Evolutionary conservation across 208 protist genomes (phyloP).

Genomic region (Trypanosomatidae sp.): DNA sequence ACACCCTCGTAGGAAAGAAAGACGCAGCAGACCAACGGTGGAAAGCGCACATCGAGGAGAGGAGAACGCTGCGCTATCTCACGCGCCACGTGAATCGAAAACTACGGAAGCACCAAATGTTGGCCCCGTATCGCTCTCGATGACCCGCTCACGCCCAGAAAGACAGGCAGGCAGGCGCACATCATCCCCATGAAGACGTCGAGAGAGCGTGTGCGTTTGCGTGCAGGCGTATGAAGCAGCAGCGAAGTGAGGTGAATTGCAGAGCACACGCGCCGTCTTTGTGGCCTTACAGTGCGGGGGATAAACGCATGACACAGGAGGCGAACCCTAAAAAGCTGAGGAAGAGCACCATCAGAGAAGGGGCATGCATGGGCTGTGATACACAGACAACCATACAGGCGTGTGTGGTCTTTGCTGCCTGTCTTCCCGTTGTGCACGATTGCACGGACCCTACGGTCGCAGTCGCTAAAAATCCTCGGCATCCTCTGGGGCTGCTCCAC

Average conservation of each 20-base stretch:
- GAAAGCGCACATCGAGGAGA: too few species aligned
- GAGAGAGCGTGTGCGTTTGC: not conserved
- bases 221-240: too few species aligned
- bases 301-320: too few species aligned
- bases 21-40: not conserved
- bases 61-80: not conserved
- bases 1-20: not conserved
- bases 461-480: conserved; percentile 39
- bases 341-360: too few species aligned
- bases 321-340: too few species aligned
- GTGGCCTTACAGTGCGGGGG: too few species aligned
- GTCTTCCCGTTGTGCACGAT: not conserved
- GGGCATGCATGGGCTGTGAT: too few species aligned
- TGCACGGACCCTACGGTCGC: not conserved
- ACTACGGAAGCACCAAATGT: not conserved
- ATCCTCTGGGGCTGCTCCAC: conserved; percentile 33
- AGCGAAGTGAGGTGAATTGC: too few species aligned
- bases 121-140: not conserved
- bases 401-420: not conserved
- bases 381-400: not conserved
- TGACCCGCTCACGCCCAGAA: not conserved
- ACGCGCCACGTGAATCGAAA: not conserved
- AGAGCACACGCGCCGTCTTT: too few species aligned
- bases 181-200: not conserved
- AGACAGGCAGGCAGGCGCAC: not conserved